Conservation (phyloP, 163 green algal genomes). For the Prototheca stagnorum region DNA sequence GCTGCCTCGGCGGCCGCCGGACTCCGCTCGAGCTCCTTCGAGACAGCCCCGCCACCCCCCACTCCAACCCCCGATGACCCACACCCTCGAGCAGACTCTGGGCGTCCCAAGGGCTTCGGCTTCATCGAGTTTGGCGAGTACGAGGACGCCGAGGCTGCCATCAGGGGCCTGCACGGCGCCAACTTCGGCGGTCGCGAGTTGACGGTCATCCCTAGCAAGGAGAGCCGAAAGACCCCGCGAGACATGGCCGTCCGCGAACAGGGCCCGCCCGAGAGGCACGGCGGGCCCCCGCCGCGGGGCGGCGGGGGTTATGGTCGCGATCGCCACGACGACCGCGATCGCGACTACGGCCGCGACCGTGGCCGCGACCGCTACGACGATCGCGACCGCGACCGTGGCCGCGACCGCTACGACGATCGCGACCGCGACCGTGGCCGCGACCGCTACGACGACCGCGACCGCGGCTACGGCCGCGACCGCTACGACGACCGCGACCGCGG, state of each 20-base stretch:
- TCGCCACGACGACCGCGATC: neutral
- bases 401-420: neutral
- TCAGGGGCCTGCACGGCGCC: conserved; percentile 69
- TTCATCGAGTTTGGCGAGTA: conserved; percentile 87
- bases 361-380: neutral
- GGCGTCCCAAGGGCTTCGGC: conserved; percentile 80
- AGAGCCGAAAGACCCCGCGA: conserved; percentile 44
- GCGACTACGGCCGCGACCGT: neutral
- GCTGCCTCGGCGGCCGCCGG: neutral
- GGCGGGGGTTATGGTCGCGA: too few relatives aligned
- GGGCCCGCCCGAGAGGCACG: neutral
- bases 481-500: too few relatives aligned
- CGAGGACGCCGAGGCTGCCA: conserved; percentile 61
- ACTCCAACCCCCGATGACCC: neutral
- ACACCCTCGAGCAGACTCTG: conserved; percentile 42
- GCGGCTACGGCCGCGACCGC: too few relatives aligned
- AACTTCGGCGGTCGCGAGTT: conserved; percentile 64
- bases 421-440: too few relatives aligned
- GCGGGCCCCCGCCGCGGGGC: too few relatives aligned
- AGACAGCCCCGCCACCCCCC: neutral
- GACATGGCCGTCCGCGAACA: conserved; percentile 32
- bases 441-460: too few relatives aligned
- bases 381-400: neutral
- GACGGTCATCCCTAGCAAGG: conserved; percentile 8
- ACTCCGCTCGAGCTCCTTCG: neutral